Evolutionary conservation across 805 yeast genomes (phyloP).

Genomic region (Lipomyces oligophaga): DNA sequence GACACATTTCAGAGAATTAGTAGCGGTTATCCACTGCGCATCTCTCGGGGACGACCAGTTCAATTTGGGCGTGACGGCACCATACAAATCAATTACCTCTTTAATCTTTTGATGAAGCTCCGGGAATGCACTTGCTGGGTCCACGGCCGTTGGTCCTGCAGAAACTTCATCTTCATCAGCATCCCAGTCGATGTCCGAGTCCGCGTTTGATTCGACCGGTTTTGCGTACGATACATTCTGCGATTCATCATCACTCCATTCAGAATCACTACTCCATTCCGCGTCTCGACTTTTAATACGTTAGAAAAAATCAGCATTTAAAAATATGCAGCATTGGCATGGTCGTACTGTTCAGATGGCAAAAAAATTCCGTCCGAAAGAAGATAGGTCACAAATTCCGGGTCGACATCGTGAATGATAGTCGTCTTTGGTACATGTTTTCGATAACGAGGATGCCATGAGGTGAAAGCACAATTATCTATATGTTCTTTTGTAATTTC

Average conservation of each 20-base stretch:
- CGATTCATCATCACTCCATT: constrained; percentile 31
- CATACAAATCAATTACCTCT: constrained; percentile 45
- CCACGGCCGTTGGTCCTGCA: too few relatives aligned
- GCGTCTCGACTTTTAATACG: constrained; percentile 9
- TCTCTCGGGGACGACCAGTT: constrained; percentile 98
- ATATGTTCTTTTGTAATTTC: constrained; percentile 32
- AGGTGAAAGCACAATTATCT: constrained; percentile 35
- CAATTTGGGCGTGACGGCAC: constrained; percentile 76
- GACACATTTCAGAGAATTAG: constrained; percentile 68
- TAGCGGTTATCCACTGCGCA: constrained; percentile 84
- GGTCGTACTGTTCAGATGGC: constrained; percentile 44
- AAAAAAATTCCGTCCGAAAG: constrained; percentile 64
- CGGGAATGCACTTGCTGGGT: constrained; percentile 52
- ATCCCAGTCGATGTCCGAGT: background rate
- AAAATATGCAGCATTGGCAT: background rate
- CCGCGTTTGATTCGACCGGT: background rate
- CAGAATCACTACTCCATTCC: constrained; percentile 35
- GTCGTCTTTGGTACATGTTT: constrained; percentile 48
- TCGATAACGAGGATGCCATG: constrained; percentile 57
- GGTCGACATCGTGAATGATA: constrained; percentile 57
- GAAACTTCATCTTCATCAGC: background rate
- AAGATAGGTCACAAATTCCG: constrained; percentile 55
- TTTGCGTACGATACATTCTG: background rate
- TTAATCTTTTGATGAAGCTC: constrained; percentile 57
- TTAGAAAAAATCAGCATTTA: background rate